Evolutionary conservation across 1,284 basidiomycete genomes (phyloP).

Genomic region (Bondarzewia mesenterica): DNA sequence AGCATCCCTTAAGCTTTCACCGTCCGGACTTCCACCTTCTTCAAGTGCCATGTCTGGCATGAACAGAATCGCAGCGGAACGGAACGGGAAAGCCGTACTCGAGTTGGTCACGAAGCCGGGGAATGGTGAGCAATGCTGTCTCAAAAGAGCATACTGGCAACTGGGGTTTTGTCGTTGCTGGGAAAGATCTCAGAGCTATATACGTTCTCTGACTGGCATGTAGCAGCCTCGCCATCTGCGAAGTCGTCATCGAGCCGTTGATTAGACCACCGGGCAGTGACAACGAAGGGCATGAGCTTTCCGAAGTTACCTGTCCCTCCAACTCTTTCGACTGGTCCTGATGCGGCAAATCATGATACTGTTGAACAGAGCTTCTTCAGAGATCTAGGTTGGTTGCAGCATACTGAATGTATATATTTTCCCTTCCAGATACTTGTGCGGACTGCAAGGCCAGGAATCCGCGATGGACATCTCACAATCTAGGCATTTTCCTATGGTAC

Average conservation of each 20-base stretch:
- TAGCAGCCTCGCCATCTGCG: too few relatives aligned
- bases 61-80: constrained; percentile 56
- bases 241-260: too few relatives aligned
- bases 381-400: background rate
- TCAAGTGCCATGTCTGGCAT: constrained; percentile 11
- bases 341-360: too few relatives aligned
- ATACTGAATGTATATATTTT: background rate
- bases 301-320: too few relatives aligned
- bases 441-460: constrained; percentile 76
- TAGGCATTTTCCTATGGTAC: constrained; percentile 79
- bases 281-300: too few relatives aligned
- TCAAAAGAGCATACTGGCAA: background rate
- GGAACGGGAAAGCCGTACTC: constrained; percentile 58
- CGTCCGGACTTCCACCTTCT: too few relatives aligned
- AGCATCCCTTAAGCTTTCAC: too few relatives aligned
- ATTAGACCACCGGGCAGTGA: too few relatives aligned
- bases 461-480: constrained; percentile 76
- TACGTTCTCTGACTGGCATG: too few relatives aligned
- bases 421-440: constrained; percentile 61
- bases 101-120: constrained; percentile 66
- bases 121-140: constrained; percentile 45
- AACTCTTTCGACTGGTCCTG: too few relatives aligned
- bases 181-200: too few relatives aligned
- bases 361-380: too few relatives aligned
- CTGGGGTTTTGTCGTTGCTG: background rate